Base-by-base conservation (phyloP, 805 yeast species). In the Metschnikowia kunwiensis region DNA sequence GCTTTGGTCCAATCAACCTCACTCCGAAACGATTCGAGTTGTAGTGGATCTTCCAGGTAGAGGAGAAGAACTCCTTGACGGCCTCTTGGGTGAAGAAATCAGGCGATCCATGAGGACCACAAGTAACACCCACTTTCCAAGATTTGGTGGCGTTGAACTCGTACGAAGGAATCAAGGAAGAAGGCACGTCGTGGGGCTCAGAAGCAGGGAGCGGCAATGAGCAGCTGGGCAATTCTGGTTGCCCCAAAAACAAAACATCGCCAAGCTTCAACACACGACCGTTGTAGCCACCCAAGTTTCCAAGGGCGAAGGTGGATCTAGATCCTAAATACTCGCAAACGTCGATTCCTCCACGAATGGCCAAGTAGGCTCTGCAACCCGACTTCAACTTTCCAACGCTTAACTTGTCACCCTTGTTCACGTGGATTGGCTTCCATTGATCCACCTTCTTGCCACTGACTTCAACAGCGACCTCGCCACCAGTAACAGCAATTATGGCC, bases 21-120 rank as follows among this genome's bases (percentile, higher is more conserved):
- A 91, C 95, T 58, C 98, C 98, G 61, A 91, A 91, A 60, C 98
- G 77, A 66, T 91, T 91, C 21, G 97, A 89, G 65, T 91, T 91
- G 72, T 93, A 93, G 60, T 93, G 97, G 33, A 91, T 88, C 61
- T 88, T 91, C 97, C 97, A 91, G 43, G 75, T 77, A 35, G 78
- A 73, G 4, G 71, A 53, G 57, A 91, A 87, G 65, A 91, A 89
- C 37, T 81, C 84, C 23, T 71, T 68, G 12, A 87, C 78, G 9
- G 86, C 77, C 57, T 85, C 95, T 8, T 72, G 60, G 36, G 76
- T 75, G 72, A 93, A 93, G 63, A 89, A 87, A 60, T 91, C 98
- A 13, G 97, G 97, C 4, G 96, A 78, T 1, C 97, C 97, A 61
- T 91, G 97, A 17, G 98, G 98, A 36, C 98, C 98, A 60, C 94